These are phyloP conservation scores for Chimonanthus salicifolius DNA, from an alignment of 164 flowering plant genomes.

Conservation along the genomic window DNA sequence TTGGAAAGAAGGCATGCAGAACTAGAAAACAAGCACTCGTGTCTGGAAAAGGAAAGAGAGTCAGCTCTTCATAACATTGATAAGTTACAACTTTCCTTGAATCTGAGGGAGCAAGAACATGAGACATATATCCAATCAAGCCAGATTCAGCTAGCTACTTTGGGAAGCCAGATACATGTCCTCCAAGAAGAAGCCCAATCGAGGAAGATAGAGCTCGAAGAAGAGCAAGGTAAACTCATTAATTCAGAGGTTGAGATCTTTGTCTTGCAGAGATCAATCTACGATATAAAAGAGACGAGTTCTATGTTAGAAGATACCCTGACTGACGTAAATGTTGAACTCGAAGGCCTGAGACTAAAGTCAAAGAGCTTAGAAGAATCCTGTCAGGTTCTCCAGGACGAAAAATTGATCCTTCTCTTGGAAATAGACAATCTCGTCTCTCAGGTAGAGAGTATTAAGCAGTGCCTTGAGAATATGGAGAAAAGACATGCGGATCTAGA, in stretches of 20 bases:
- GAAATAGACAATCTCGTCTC: constrained; percentile 45
- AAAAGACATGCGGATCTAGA: constrained; percentile 43
- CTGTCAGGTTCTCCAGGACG: constrained; percentile 51
- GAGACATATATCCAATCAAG: constrained; percentile 29
- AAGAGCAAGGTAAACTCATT: constrained; percentile 26
- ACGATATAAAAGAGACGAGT: constrained; percentile 34
- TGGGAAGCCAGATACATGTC: constrained; percentile 44
- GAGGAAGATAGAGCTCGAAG: constrained; percentile 58
- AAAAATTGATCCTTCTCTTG: constrained; percentile 43
- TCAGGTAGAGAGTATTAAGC: constrained; percentile 46
- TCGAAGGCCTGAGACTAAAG: constrained; percentile 49
- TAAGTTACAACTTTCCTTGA: constrained; percentile 42
- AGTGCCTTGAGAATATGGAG: constrained; percentile 49
- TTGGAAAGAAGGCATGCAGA: constrained; percentile 49
- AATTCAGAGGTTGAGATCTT: too few relatives aligned
- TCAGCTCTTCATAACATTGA: constrained; percentile 37
- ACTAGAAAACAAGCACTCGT: constrained; percentile 46
- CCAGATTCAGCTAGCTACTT: constrained; percentile 35
- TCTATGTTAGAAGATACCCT: constrained; percentile 55
- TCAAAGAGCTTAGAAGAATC: constrained; percentile 66
- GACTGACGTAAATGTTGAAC: constrained; percentile 52
- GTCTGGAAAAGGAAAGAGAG: constrained; percentile 58
- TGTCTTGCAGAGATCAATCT: too few relatives aligned
- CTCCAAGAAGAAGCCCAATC: constrained; percentile 49
- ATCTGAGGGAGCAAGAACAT: constrained; percentile 54